Evolutionary conservation across 176 grass and related monocot species (phyloP).

Genomic region (Triticum urartu): DNA sequence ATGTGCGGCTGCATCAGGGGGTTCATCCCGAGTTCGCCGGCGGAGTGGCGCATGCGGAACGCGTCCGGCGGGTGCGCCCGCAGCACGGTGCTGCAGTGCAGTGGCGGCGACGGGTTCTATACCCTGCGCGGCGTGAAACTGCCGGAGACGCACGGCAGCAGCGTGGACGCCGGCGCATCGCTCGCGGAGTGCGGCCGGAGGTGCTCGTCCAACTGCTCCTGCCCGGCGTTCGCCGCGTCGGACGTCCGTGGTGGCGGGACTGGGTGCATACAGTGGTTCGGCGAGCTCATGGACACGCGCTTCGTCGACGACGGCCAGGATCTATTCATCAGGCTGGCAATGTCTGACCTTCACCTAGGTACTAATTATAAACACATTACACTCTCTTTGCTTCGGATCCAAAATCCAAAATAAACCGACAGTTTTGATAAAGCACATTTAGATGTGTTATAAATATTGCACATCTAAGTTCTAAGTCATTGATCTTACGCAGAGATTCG

Average conservation of each 20-base stretch:
- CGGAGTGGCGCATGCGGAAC: slow-evolving; percentile 56
- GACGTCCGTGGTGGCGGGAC: slow-evolving; percentile 30
- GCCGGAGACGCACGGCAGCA: slow-evolving; percentile 40
- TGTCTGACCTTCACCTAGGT: neutral
- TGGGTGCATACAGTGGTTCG: slow-evolving; percentile 60
- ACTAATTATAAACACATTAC: neutral
- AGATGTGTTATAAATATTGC: too few relatives aligned
- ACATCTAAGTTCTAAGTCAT: too few relatives aligned
- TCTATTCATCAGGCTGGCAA: slow-evolving; percentile 37
- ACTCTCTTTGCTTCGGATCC: too few relatives aligned
- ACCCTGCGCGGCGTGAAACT: slow-evolving; percentile 44
- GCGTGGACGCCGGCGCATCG: slow-evolving; percentile 12
- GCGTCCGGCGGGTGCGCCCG: slow-evolving; percentile 38
- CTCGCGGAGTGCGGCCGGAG: slow-evolving; percentile 26
- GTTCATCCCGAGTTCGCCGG: slow-evolving; percentile 15
- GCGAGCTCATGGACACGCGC: slow-evolving; percentile 45
- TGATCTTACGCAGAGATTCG: too few relatives aligned
- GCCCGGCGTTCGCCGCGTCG: slow-evolving; percentile 42
- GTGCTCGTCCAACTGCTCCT: slow-evolving; percentile 37
- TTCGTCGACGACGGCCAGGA: slow-evolving; percentile 37
- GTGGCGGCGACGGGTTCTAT: slow-evolving; percentile 47
- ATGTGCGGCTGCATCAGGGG: slow-evolving; percentile 40
- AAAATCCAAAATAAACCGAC: too few relatives aligned
- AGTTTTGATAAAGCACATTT: too few relatives aligned
- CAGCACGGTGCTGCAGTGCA: slow-evolving; percentile 29